Conservation (phyloP, 495 filamentous ascomycete genomes). For the Acidiella bohemica region DNA sequence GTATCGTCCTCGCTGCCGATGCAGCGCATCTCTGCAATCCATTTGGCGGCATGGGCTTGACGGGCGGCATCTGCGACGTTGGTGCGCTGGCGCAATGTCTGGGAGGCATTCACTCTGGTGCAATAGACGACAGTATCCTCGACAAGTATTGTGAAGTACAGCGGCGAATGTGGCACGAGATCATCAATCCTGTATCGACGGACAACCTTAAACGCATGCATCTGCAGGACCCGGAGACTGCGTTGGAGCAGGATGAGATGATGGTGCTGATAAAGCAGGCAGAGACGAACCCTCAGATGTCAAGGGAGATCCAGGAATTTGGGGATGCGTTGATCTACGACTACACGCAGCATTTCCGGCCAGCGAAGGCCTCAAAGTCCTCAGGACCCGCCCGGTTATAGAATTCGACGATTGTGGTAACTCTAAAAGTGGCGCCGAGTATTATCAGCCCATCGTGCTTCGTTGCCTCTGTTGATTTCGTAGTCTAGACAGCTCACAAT, state of each 20-base stretch:
- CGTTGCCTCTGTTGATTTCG: too few species aligned
- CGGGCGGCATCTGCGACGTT: constrained; percentile 6
- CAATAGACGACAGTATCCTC: constrained; percentile 9
- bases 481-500: too few species aligned
- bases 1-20: constrained; percentile 16
- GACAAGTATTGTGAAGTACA: constrained; percentile 13
- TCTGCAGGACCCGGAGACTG: constrained; percentile 5
- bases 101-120: constrained; percentile 7
- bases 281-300: constrained; percentile 4
- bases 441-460: too few species aligned
- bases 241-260: constrained; percentile 6
- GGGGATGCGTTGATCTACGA: constrained; percentile 8
- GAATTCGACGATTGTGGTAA: too few species aligned
- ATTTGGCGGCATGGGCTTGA: constrained; percentile 9
- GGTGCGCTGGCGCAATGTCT: constrained; percentile 5
- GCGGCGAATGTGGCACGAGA: constrained; percentile 11
- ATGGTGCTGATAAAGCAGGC: constrained; percentile 5
- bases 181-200: constrained; percentile 15
- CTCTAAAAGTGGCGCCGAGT: not conserved
- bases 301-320: constrained; percentile 2
- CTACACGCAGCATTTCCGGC: constrained; percentile 11
- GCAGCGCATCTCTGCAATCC: constrained; percentile 16
- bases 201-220: constrained; percentile 2
- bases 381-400: too few species aligned
- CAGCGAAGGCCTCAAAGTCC: too few species aligned